These are phyloP conservation scores for Pleodorina starrii DNA, from an alignment of 139 green algal genomes.

Conservation along the genomic window DNA sequence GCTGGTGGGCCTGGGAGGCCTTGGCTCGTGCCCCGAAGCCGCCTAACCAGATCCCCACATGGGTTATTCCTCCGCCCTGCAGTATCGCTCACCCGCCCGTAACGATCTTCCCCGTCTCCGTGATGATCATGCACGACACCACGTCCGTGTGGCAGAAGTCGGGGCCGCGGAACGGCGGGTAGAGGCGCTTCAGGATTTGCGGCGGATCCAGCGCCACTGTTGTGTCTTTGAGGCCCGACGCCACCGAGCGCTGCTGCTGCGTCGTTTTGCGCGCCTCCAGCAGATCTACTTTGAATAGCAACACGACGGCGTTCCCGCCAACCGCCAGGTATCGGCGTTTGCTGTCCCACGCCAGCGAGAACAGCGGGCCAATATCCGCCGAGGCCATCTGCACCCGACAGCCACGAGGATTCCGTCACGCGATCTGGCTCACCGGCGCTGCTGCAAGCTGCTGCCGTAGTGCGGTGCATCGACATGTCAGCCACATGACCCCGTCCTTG, in stretches of 20 bases:
- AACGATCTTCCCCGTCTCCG: conserved; percentile 74
- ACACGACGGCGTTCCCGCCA: conserved; percentile 69
- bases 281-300: conserved; percentile 72
- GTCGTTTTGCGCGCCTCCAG: conserved; percentile 64
- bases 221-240: conserved; percentile 53
- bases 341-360: conserved; percentile 73
- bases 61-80: no score
- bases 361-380: conserved; percentile 60
- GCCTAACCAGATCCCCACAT: no score
- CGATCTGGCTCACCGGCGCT: not conserved
- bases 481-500: not conserved
- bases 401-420: not conserved
- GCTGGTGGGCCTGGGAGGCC: no score
- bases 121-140: conserved; percentile 78
- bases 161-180: conserved; percentile 63
- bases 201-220: conserved; percentile 47
- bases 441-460: not conserved
- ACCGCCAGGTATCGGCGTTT: conserved; percentile 66
- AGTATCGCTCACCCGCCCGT: conserved; percentile 74
- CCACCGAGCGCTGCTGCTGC: conserved; percentile 63
- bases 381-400: conserved; percentile 56
- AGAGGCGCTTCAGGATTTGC: conserved; percentile 66
- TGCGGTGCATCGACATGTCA: not conserved
- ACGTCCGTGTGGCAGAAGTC: conserved; percentile 76
- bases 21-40: no score